Percentiles rank a stretch among this genome's conserved stretches.
Evolutionary conservation across 2,329 filamentous ascomycete species (phyloP).

Genomic region (Gliomastix tumulicola): DNA sequence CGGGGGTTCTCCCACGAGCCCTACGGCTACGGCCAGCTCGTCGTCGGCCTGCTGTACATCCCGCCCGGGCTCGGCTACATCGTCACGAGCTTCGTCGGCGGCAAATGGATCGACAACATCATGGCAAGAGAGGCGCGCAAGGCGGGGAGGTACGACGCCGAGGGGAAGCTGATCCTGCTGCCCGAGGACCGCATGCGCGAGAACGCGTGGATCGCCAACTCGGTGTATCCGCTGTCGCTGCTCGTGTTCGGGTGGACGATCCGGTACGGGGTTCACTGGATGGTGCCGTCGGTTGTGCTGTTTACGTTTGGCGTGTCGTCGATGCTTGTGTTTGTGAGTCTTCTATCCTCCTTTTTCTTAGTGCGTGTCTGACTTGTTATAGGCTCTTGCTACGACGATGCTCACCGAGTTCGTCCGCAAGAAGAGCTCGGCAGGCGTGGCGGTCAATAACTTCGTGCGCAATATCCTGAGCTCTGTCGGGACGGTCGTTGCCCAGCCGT

Average conservation of each 20-base stretch:
- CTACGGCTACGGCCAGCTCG: slow-evolving; percentile 61
- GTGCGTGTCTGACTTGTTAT: neutral
- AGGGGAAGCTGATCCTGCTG: slow-evolving; percentile 58
- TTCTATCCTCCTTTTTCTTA: neutral
- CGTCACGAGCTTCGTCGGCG: slow-evolving; percentile 59
- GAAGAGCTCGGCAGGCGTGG: slow-evolving; percentile 64
- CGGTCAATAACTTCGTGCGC: slow-evolving; percentile 73
- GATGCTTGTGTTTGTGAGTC: slow-evolving; percentile 68
- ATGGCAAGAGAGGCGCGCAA: slow-evolving; percentile 71
- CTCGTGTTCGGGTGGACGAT: slow-evolving; percentile 75
- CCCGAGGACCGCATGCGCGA: slow-evolving; percentile 80
- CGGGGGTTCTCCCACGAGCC: slow-evolving; percentile 58
- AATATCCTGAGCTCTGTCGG: slow-evolving; percentile 74
- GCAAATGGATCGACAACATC: slow-evolving; percentile 69
- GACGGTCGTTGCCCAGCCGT: slow-evolving; percentile 60
- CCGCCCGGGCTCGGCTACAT: slow-evolving; percentile 70
- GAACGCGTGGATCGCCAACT: slow-evolving; percentile 70
- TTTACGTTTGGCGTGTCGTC: slow-evolving; percentile 70
- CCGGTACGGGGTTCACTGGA: slow-evolving; percentile 57
- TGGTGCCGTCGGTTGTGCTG: slow-evolving; percentile 55
- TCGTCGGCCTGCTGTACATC: slow-evolving; percentile 72
- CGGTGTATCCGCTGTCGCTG: slow-evolving; percentile 62
- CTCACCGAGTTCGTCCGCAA: slow-evolving; percentile 77
- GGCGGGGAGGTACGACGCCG: slow-evolving; percentile 60
- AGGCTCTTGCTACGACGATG: slow-evolving; percentile 67